Conservation (phyloP, 371 early-diverging fungal species). For the Apophysomyces trapeziformis region DNA sequence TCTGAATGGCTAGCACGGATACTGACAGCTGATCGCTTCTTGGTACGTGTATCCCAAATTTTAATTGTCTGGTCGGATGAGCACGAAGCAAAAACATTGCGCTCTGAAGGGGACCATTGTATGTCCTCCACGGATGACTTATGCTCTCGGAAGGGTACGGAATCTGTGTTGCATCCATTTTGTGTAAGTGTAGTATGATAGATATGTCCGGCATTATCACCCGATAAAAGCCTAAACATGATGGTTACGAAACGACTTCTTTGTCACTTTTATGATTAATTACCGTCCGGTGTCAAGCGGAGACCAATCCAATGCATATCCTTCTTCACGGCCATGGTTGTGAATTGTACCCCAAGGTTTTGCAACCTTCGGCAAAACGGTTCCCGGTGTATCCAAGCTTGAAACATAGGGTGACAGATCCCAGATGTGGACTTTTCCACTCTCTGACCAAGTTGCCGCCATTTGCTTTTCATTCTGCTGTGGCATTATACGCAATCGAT, state of each 20-base stretch:
- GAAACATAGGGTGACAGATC: slow-evolving; percentile 77
- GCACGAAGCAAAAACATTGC: slow-evolving; percentile 90
- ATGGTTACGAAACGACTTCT: background rate
- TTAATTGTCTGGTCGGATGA: slow-evolving; percentile 90
- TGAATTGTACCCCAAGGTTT: slow-evolving; percentile 81
- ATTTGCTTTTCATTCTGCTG: slow-evolving; percentile 64
- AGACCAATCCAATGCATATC: slow-evolving; percentile 97
- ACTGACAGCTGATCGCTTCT: slow-evolving; percentile 75
- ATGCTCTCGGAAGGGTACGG: slow-evolving; percentile 82
- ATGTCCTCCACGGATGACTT: slow-evolving; percentile 91
- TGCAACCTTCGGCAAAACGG: slow-evolving; percentile 60
- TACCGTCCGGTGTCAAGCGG: slow-evolving; percentile 64
- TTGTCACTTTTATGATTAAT: background rate
- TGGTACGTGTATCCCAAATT: slow-evolving; percentile 92
- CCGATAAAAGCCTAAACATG: slow-evolving; percentile 74
- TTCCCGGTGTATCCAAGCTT: slow-evolving; percentile 82
- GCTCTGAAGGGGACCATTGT: slow-evolving; percentile 94
- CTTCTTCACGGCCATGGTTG: slow-evolving; percentile 83
- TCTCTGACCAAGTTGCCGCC: slow-evolving; percentile 94
- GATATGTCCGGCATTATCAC: slow-evolving; percentile 83
- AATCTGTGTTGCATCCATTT: slow-evolving; percentile 69
- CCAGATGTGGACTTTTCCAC: slow-evolving; percentile 92
- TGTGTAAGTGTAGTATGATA: slow-evolving; percentile 75
- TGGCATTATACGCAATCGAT: slow-evolving; percentile 84
- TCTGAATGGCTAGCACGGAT: slow-evolving; percentile 86